Base-by-base conservation (phyloP, 495 filamentous ascomycete species). In the Penicillium salamii region DNA sequence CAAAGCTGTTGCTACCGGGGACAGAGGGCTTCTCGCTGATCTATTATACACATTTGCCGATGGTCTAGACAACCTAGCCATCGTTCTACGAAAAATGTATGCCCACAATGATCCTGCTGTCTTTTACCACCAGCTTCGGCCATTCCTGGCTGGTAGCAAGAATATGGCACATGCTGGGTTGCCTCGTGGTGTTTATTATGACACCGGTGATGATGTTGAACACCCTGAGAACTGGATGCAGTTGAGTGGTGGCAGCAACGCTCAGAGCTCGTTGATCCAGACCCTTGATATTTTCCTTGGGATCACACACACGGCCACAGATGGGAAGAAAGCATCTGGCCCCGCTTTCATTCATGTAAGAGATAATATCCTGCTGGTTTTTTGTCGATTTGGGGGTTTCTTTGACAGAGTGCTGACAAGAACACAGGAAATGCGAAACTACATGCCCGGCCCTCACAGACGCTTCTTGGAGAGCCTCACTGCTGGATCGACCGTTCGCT, bases 161-260 rank as follows among this genome's bases (percentile, higher is more conserved):
- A 96, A 96, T 59, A 98, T 98, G 93, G 82, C 77, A 18, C 83
- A 86, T n/a, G 92, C 91, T 1, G 93, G 93, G 0, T 70, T 98
- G 23, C 90, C 95, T 0, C 77, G 82, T 55, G 93, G 93, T 1
- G 86, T 98, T 17, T 79, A 89, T 28, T 97, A 96, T 61, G 90
- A 96, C 53, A 75, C 87, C 36, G 88, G 88, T n/a, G 68, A 74
- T 11, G 83, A 83, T 7, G 66, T 20, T 4, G 46, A 48, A 17
- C 39, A 23, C 12, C 36, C 26, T 1, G 46, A 40, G 35, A 40
- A 77, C 1, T 96, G 88, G 72, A 78, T 83, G 44, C 85, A 93
- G 57, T 87, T 87, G 57, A 82, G 87, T 34, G 93, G 93, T 20
- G 93, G 93, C 0, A 95, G 89, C 62, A 97, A 97, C 63, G 92